These are phyloP conservation scores for Thelonectria rubi DNA, from an alignment of 2,329 filamentous ascomycete genomes.

Conservation along the genomic window DNA sequence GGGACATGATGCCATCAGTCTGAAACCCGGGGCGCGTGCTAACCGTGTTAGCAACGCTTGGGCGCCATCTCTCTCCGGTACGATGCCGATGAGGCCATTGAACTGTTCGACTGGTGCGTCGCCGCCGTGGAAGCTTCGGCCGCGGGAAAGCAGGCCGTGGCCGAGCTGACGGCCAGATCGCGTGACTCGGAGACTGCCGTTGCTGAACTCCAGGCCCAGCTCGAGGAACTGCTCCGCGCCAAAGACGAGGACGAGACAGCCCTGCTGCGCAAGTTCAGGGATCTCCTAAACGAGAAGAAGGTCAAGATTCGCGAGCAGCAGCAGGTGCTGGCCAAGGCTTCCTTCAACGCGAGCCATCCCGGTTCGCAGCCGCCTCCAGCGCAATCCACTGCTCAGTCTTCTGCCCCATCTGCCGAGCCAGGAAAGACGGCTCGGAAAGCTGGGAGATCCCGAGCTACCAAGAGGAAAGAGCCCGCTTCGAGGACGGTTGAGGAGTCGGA, in stretches of 20 bases:
- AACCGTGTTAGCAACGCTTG: slow-evolving; percentile 68
- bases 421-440: slow-evolving; percentile 42
- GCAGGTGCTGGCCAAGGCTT: slow-evolving; percentile 61
- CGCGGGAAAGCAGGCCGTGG: slow-evolving; percentile 55
- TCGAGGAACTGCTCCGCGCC: slow-evolving; percentile 71
- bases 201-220: slow-evolving; percentile 66
- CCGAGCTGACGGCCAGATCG: slow-evolving; percentile 52
- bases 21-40: slow-evolving; percentile 30
- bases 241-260: slow-evolving; percentile 74
- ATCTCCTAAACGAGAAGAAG: slow-evolving; percentile 81
- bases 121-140: slow-evolving; percentile 61
- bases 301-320: slow-evolving; percentile 80
- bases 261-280: slow-evolving; percentile 74
- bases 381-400: slow-evolving; percentile 20
- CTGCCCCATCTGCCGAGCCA: slow-evolving; percentile 20
- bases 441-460: slow-evolving; percentile 53
- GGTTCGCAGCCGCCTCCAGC: slow-evolving; percentile 39
- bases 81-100: slow-evolving; percentile 66
- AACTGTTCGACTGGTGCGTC: slow-evolving; percentile 76
- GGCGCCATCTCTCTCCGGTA: slow-evolving; percentile 68
- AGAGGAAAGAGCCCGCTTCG: slow-evolving; percentile 59
- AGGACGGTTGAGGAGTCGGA: slow-evolving; percentile 55
- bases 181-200: slow-evolving; percentile 64
- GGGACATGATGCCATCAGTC: slow-evolving; percentile 36
- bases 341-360: slow-evolving; percentile 50